phyloP scores from a whole-genome alignment of 129 eudicot species.

The Lonicera japonica region DNA sequence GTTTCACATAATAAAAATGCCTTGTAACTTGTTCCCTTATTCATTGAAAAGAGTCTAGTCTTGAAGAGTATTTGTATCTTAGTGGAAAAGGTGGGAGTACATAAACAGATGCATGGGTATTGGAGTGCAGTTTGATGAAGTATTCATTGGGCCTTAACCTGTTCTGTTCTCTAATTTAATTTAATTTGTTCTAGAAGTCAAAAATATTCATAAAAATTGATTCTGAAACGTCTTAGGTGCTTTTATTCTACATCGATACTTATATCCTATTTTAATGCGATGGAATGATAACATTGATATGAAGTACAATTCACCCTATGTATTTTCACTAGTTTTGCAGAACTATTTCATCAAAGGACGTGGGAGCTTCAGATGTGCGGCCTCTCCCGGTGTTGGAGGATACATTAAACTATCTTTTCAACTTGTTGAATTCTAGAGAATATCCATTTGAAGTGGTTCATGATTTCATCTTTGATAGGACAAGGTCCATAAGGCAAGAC shows the following conservation, averaged over 20 bases:
- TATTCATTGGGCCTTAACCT: too few species aligned
- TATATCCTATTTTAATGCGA: neutral
- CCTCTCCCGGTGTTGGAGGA: constrained; percentile 67
- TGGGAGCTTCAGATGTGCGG: constrained; percentile 50
- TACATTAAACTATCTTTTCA: constrained; percentile 58
- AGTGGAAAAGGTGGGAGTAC: too few species aligned
- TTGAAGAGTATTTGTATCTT: too few species aligned
- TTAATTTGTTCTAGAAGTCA: too few species aligned
- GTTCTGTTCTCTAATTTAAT: too few species aligned
- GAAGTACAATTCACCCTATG: constrained; percentile 1
- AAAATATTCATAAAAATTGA: too few species aligned
- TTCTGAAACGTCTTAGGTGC: neutral
- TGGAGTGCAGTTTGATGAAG: too few species aligned
- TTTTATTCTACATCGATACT: neutral
- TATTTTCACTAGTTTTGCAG: constrained; percentile 62
- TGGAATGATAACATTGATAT: neutral
- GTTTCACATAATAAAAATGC: too few species aligned
- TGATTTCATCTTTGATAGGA: constrained; percentile 83
- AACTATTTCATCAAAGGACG: constrained; percentile 59
- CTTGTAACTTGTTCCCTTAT: too few species aligned
- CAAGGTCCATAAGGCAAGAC: constrained; percentile 91
- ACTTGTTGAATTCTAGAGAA: constrained; percentile 43
- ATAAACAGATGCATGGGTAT: too few species aligned
- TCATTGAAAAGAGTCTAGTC: too few species aligned
- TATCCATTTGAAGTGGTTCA: constrained; percentile 67